Base-by-base conservation (phyloP, 2,329 filamentous ascomycete genomes). In the Iodosphaeria phyllophila region DNA sequence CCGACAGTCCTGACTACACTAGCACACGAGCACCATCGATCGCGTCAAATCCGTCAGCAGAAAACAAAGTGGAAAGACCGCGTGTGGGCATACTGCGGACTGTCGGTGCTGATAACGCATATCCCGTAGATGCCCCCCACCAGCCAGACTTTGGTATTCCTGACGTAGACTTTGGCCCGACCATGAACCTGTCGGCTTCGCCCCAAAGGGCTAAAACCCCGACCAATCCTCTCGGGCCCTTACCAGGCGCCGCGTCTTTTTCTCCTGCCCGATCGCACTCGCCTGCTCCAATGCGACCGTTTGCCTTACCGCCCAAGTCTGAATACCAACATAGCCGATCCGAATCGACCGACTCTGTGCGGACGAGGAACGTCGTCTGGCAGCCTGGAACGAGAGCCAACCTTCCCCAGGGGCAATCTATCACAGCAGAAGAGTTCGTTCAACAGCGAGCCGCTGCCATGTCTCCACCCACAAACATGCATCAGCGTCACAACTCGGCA, bases 351-450 rank as follows among this genome's bases (percentile, higher is more conserved):
- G 59, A 63, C 7, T 64, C 66, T 5, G 48, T 55, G 18, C 23
- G 18, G 13, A 64, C 69, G 32, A 65, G 71, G 33, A 82, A 64
- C 37, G 54, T 89, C 33, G 57, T 74, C 4, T 93, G 84, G 84
- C 75, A 83, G 35, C 82, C 84, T 5, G 66, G 67, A 41, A 54
- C 56, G 8, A 56, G 56, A 11, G 50, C 54, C 15, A 46, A 54
- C 9, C 58, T 60, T n/a, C 58, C 52, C 6, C 33, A 36, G 1
- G 35, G 33, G 6, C 42, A 36, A 1, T 35, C 33, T 9, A 42
- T 92, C 8, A 77, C 74, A 4, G 62, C 82, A 0, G 80, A 92
- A 44, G 71, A 91, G 37, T 92, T 75, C 50, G 80, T 92, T 5
- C 70, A 82, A 38, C 74, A 86, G 36, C 71, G 80, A 32, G 74